These are phyloP conservation scores for Lentinula detonsa DNA, from an alignment of 768 basidiomycete species.

Conservation along the genomic window DNA sequence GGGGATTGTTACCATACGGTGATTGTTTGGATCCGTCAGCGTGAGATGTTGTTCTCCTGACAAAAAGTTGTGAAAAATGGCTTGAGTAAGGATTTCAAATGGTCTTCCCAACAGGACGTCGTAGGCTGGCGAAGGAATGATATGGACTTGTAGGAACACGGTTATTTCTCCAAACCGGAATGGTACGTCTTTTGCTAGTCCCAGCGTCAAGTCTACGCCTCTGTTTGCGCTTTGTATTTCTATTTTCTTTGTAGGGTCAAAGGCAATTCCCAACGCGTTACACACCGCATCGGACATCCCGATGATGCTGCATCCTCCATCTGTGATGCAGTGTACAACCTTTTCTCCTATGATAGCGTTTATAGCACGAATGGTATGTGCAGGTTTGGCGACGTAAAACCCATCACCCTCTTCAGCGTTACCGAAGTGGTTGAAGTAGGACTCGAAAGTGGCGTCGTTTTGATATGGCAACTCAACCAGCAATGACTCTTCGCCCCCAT, in stretches of 20 bases:
- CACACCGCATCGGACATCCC: neutral
- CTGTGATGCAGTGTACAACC: neutral
- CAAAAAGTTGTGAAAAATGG: neutral
- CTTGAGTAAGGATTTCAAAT: slow-evolving; percentile 6
- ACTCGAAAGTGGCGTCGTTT: accelerated
- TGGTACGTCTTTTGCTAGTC: neutral
- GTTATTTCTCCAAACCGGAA: neutral
- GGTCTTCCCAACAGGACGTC: slow-evolving; percentile 9
- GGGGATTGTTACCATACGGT: neutral
- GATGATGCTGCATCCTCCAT: neutral
- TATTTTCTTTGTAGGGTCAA: neutral
- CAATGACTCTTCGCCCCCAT: neutral
- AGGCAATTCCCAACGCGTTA: neutral
- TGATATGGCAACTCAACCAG: too few relatives aligned
- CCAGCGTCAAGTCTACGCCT: neutral
- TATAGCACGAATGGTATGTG: neutral
- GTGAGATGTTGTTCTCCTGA: neutral
- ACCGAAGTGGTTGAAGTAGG: neutral
- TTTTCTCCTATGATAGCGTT: neutral
- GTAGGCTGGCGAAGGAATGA: slow-evolving; percentile 8
- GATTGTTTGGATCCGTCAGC: slow-evolving; percentile 4
- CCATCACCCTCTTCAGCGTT: neutral
- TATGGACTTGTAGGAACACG: slow-evolving; percentile 10
- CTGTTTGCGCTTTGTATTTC: neutral
- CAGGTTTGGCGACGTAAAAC: neutral